Percentiles rank a stretch among this genome's conserved stretches.
These are phyloP conservation scores for Boletellus emodensis DNA, from an alignment of 768 basidiomycete species.

Conservation along the genomic window DNA sequence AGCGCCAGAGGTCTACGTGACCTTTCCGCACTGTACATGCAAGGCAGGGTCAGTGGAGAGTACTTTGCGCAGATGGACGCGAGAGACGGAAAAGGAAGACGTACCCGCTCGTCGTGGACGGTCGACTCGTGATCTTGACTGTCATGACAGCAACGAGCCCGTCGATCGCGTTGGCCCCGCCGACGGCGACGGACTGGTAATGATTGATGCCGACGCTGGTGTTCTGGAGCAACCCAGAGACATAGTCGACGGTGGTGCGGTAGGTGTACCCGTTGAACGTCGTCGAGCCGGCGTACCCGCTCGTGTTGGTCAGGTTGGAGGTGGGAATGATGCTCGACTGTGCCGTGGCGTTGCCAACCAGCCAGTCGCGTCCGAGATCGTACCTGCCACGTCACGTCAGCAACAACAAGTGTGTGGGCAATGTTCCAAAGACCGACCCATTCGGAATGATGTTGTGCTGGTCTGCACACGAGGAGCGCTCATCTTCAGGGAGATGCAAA, in stretches of 20 bases:
- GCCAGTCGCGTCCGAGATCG: constrained; percentile 78
- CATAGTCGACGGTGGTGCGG: constrained; percentile 61
- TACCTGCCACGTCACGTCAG: constrained; percentile 39
- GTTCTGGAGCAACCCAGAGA: constrained; percentile 67
- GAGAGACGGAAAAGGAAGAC: constrained; percentile 1
- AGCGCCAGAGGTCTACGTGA: constrained; percentile 6
- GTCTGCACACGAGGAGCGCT: constrained; percentile 29
- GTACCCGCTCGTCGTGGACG: constrained; percentile 25
- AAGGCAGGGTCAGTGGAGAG: background rate
- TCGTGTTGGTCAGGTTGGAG: constrained; percentile 37
- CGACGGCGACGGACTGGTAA: constrained; percentile 46
- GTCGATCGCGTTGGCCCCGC: constrained; percentile 64
- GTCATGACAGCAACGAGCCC: constrained; percentile 79
- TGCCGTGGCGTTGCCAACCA: constrained; percentile 79
- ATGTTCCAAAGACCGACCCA: constrained; percentile 41
- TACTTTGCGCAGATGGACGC: background rate
- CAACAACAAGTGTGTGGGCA: background rate
- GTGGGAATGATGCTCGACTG: constrained; percentile 30
- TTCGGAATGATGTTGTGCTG: constrained; percentile 70
- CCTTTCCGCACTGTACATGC: constrained; percentile 12
- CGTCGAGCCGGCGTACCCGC: constrained; percentile 61
- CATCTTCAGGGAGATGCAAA: background rate
- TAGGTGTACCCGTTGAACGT: constrained; percentile 69
- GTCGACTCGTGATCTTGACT: constrained; percentile 54
- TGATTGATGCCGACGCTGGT: constrained; percentile 71